These are phyloP conservation scores for Colletotrichum liriopes DNA, from an alignment of 2,329 filamentous ascomycete species.

Conservation along the genomic window DNA sequence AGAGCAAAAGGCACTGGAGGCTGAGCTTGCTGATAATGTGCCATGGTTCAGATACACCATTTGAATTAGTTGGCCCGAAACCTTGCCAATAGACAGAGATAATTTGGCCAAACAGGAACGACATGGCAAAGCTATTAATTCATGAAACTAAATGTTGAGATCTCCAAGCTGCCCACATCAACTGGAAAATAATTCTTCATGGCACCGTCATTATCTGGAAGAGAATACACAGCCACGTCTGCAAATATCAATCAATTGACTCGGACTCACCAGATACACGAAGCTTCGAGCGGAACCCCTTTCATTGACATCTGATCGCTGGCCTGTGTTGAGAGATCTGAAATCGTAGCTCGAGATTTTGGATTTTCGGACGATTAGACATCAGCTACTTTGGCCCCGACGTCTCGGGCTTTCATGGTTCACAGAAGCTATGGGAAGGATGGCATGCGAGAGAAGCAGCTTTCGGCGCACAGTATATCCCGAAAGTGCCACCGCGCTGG, in stretches of 20 bases:
- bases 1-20: slow-evolving; percentile 50
- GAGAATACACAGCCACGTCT: neutral
- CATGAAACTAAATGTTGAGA: too few species aligned
- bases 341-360: too few species aligned
- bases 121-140: neutral
- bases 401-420: neutral
- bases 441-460: neutral
- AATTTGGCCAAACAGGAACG: neutral
- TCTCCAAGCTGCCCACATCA: accelerated
- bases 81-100: accelerated
- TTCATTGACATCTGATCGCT: too few species aligned
- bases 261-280: neutral
- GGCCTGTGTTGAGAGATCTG: too few species aligned
- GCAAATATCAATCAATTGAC: neutral
- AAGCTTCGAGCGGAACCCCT: too few species aligned
- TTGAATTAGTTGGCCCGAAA: slow-evolving; percentile 4
- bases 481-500: neutral
- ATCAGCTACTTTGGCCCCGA: neutral
- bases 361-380: too few species aligned
- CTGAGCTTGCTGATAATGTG: slow-evolving; percentile 51
- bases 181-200: too few species aligned
- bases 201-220: neutral
- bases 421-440: neutral
- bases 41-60: slow-evolving; percentile 52
- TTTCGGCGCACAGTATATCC: neutral